These are phyloP conservation scores for Cercospora berteroae DNA, from an alignment of 2,329 filamentous ascomycete species.

Conservation along the genomic window DNA sequence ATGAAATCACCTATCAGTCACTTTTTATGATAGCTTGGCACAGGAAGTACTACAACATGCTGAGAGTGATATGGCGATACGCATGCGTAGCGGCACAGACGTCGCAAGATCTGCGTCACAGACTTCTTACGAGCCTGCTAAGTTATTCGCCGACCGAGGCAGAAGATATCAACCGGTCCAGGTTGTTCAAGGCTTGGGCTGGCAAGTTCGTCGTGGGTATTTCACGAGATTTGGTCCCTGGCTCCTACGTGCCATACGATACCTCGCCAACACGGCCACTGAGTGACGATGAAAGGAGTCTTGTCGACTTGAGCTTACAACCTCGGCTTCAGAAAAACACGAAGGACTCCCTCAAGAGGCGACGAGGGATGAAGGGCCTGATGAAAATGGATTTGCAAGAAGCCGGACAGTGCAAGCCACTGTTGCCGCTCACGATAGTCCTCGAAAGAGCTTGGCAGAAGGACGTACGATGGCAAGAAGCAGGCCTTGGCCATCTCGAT, in stretches of 20 bases:
- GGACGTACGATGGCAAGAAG: slow-evolving; percentile 28
- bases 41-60: slow-evolving; percentile 29
- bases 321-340: not conserved
- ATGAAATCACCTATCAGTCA: slow-evolving; percentile 20
- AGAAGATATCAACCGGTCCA: not conserved
- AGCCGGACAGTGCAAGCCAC: slow-evolving; percentile 15
- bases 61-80: slow-evolving; percentile 38
- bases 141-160: slow-evolving; percentile 3
- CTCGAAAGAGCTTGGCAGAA: slow-evolving; percentile 26
- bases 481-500: slow-evolving; percentile 13
- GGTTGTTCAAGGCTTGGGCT: slow-evolving; percentile 24
- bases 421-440: slow-evolving; percentile 18
- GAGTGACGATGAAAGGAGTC: not conserved
- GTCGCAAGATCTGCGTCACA: slow-evolving; percentile 9
- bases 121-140: slow-evolving; percentile 19
- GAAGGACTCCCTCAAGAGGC: not conserved
- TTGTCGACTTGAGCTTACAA: slow-evolving; percentile 1
- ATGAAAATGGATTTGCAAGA: slow-evolving; percentile 4
- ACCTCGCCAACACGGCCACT: not conserved
- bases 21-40: slow-evolving; percentile 32
- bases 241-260: not conserved
- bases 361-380: not conserved
- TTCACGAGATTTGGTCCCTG: not conserved
- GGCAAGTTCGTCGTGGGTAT: slow-evolving; percentile 32
- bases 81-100: slow-evolving; percentile 33